A percentile compares a stretch with the other conserved stretches of the same genome.
Evolutionary conservation across 129 eudicot species (phyloP).

Genomic region (Tagetes erecta): DNA sequence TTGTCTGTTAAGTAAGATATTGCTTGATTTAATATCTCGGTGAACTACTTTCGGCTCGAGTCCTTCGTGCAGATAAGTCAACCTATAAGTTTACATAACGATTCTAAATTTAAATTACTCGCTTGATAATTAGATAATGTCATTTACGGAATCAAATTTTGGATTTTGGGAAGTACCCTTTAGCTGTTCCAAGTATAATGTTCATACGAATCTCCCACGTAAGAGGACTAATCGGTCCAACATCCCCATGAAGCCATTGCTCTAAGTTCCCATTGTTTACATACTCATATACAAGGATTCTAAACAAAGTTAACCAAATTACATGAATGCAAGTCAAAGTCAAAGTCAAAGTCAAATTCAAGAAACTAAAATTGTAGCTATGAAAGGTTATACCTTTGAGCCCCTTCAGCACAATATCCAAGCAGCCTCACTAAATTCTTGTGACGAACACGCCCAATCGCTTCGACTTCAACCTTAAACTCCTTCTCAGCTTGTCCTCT

Average conservation of each 20-base stretch:
- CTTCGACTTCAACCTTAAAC: conserved; percentile 96
- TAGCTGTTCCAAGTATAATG: conserved; percentile 74
- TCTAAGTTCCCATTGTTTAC: conserved; percentile 46
- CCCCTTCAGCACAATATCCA: conserved; percentile 96
- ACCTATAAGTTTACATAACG: conserved; percentile 42
- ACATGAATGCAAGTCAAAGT: not conserved
- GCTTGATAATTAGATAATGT: not conserved
- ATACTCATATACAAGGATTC: conserved; percentile 41
- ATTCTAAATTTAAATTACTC: conserved; percentile 20
- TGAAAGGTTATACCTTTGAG: conserved; percentile 61
- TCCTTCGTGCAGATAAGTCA: conserved; percentile 90
- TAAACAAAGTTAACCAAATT: conserved; percentile 20
- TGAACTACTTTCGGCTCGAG: conserved; percentile 93
- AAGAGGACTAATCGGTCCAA: conserved; percentile 77
- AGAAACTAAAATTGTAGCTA: not conserved
- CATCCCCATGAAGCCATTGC: conserved; percentile 45
- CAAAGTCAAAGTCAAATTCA: not conserved
- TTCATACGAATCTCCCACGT: conserved; percentile 84
- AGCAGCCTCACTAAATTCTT: conserved; percentile 90
- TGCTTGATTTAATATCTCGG: conserved; percentile 88
- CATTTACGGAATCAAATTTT: not conserved
- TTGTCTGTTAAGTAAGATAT: conserved; percentile 72
- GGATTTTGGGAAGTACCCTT: conserved; percentile 50
- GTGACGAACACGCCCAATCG: conserved; percentile 91
- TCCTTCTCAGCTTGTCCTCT: conserved; percentile 97